Evolutionary conservation across 1,284 basidiomycete genomes (phyloP), one percentile per base, ranked within the genome.

Genomic region (Phlebopus sp.): DNA sequence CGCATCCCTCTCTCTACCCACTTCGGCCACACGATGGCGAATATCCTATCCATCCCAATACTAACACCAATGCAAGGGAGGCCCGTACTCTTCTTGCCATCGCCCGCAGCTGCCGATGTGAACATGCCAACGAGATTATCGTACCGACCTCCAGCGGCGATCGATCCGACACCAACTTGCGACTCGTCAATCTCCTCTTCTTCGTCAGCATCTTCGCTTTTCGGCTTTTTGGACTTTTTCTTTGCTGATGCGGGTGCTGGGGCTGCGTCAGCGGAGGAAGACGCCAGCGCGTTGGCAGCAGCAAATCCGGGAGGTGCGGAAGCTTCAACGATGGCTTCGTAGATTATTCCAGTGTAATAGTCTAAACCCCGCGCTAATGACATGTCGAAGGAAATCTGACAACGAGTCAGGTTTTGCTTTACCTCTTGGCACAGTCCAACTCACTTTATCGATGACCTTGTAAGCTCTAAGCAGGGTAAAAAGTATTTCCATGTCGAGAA

Each of bases 271-370:
- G 67, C 52, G 8, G 69, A 59, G 8, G 74, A 60, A 1, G 76
- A 67, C 6, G 79, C 77, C 35, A 76, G 62, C 5, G 76, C 70
- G 60, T 80, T 72, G 55, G 77, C 71, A 18, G 71, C 56, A 54
- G 78, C 75, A 72, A 90, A 82, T 7, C 83, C 82, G 1, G 96
- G 92, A 1, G 96, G 94, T 0, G 95, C 94, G 8, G 94, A 97
- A 1, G 85, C 91, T 59, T 92, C 92, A 19, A 93, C 91, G 58
- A 94, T 81, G 35, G 93, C 97, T 71, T 99, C 97, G 74, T 97
- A 98, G 67, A 99, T 99, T 62, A 99, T 86, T 34, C 97, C 96
- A 1, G 96, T 99, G 73, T 99, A 98, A 72, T 99, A 99, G 69
- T 99, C 97, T 31, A 99, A 79, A 19, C 96, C 96, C 30, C 97